Percentiles rank a stretch among this genome's conserved stretches.
These are phyloP conservation scores for Arabidopsis suecica DNA, from an alignment of 345 rosid species.

Conservation along the genomic window DNA sequence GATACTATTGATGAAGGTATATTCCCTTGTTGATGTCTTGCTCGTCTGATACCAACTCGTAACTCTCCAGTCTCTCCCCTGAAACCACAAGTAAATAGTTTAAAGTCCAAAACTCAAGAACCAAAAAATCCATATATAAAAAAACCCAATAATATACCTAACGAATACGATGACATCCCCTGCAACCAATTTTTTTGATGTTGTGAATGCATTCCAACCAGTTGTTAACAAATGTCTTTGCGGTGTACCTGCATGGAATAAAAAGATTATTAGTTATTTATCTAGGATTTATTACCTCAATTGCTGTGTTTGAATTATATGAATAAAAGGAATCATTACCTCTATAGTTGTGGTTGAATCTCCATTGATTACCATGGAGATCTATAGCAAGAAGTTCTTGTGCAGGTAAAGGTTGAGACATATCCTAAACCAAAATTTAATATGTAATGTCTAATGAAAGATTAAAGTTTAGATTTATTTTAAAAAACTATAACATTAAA, in stretches of 20 bases:
- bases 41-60: background rate
- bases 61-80: background rate
- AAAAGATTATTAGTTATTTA: background rate
- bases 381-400: slow-evolving; percentile 64
- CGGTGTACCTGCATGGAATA: background rate
- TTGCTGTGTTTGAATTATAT: background rate
- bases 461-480: background rate
- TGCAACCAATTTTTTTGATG: background rate
- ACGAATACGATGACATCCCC: background rate
- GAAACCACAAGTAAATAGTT: background rate
- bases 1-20: background rate
- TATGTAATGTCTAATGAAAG: slow-evolving; percentile 18
- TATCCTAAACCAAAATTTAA: slow-evolving; percentile 49
- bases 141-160: background rate
- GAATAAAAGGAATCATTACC: slow-evolving; percentile 40
- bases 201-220: background rate
- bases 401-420: slow-evolving; percentile 51
- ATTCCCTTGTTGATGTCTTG: background rate
- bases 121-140: background rate
- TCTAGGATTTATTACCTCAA: too few relatives aligned
- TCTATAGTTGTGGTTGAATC: slow-evolving; percentile 60
- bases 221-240: background rate
- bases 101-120: background rate
- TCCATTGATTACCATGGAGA: slow-evolving; percentile 61
- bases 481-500: background rate